Percentiles rank a stretch among this genome's conserved stretches.
These are phyloP conservation scores for Medicago ruthenica DNA, from an alignment of 306 rosid genomes.

Conservation along the genomic window DNA sequence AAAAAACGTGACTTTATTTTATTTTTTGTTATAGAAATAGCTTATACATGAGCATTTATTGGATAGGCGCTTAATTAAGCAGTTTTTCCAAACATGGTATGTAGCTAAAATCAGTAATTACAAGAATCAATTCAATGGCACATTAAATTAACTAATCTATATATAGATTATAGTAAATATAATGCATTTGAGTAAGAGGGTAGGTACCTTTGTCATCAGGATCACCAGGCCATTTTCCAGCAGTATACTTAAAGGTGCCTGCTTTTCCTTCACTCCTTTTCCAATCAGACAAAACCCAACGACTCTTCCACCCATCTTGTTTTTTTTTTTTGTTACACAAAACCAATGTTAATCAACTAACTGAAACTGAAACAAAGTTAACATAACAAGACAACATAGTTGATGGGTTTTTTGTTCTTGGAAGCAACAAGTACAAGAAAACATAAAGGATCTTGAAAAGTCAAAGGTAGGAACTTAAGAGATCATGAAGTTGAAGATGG, in stretches of 20 bases:
- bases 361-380: background rate
- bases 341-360: conserved; percentile 24
- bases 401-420: background rate
- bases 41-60: background rate
- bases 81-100: background rate
- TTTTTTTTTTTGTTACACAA: conserved; percentile 1
- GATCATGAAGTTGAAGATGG: background rate
- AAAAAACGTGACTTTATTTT: background rate
- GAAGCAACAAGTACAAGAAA: background rate
- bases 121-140: background rate
- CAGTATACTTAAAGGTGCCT: conserved; percentile 73
- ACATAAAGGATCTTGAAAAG: background rate
- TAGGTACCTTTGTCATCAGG: conserved; percentile 79
- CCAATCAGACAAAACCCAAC: conserved; percentile 85
- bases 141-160: conserved; percentile 29
- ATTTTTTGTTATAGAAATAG: background rate
- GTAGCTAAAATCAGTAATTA: background rate
- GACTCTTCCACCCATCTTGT: conserved; percentile 85
- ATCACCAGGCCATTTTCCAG: conserved; percentile 83
- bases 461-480: background rate
- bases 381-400: background rate
- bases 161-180: background rate
- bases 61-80: background rate
- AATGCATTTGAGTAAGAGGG: conserved; percentile 12
- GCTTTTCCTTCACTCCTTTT: conserved; percentile 86